These are phyloP conservation scores for Acanthochlamys bracteata DNA, from an alignment of 106 monocot genomes.

Conservation along the genomic window DNA sequence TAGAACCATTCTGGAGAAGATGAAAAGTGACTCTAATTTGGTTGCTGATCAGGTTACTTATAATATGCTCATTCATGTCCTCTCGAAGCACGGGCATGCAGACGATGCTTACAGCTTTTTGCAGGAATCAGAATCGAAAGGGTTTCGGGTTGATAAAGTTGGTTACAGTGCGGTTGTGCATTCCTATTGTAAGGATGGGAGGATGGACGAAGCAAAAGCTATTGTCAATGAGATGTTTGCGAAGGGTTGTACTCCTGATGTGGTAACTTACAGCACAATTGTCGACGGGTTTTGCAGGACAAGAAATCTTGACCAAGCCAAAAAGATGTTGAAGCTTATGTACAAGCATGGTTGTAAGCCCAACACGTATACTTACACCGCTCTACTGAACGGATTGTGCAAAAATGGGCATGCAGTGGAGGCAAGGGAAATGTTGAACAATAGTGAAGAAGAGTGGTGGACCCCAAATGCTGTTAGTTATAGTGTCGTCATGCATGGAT, in stretches of 20 bases:
- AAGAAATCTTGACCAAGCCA: slow-evolving; percentile 76
- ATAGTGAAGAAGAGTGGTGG: slow-evolving; percentile 92
- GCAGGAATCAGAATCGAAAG: slow-evolving; percentile 54
- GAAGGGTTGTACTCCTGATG: slow-evolving; percentile 71
- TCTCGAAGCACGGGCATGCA: slow-evolving; percentile 73
- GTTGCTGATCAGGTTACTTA: slow-evolving; percentile 75
- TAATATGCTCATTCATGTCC: slow-evolving; percentile 58
- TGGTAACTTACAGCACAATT: slow-evolving; percentile 78
- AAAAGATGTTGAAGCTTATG: slow-evolving; percentile 68
- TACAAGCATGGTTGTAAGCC: slow-evolving; percentile 73
- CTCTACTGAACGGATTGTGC: slow-evolving; percentile 74
- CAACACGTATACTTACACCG: slow-evolving; percentile 75
- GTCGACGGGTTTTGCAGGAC: slow-evolving; percentile 77
- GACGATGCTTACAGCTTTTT: slow-evolving; percentile 67
- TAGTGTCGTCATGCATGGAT: slow-evolving; percentile 84
- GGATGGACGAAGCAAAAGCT: slow-evolving; percentile 84
- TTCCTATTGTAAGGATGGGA: slow-evolving; percentile 58
- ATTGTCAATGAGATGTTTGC: slow-evolving; percentile 67
- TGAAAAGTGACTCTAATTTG: slow-evolving; percentile 55
- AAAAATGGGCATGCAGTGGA: slow-evolving; percentile 58
- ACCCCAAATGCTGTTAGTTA: slow-evolving; percentile 67
- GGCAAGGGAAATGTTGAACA: slow-evolving; percentile 71
- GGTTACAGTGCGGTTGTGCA: slow-evolving; percentile 76
- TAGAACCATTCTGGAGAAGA: slow-evolving; percentile 43
- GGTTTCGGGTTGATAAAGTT: slow-evolving; percentile 79